Conservation (phyloP, 164 flowering plant genomes). For the Saururus chinensis region DNA sequence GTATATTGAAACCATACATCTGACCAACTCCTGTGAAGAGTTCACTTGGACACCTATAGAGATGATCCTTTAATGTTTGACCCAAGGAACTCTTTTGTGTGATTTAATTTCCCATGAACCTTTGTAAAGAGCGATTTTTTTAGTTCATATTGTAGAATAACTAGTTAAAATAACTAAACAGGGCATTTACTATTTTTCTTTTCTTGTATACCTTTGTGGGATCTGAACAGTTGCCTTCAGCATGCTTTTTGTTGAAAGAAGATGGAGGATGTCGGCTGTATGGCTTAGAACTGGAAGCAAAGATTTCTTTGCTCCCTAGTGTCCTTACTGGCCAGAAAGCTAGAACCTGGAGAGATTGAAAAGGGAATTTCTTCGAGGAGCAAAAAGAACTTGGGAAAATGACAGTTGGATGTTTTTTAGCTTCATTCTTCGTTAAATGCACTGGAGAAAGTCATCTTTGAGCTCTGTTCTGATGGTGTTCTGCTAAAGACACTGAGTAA, state of each 20-base stretch:
- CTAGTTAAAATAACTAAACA: neutral
- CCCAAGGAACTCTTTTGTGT: conserved; percentile 16
- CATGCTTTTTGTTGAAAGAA: neutral
- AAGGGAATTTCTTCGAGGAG: conserved; percentile 66
- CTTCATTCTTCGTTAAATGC: conserved; percentile 37
- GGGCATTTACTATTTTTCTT: no score
- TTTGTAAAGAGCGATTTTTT: conserved; percentile 4
- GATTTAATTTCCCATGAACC: neutral
- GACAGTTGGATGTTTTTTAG: conserved; percentile 65
- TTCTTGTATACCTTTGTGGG: neutral
- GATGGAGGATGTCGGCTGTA: conserved; percentile 28
- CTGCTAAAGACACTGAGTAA: conserved; percentile 53
- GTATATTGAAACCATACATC: conserved; percentile 72
- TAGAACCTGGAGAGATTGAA: conserved; percentile 39
- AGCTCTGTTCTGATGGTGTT: conserved; percentile 53
- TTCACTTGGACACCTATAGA: conserved; percentile 65
- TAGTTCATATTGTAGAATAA: no score
- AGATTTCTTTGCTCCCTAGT: conserved; percentile 32
- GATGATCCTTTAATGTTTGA: conserved; percentile 54
- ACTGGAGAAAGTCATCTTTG: conserved; percentile 61
- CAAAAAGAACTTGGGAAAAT: conserved; percentile 79
- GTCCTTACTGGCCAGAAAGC: conserved; percentile 33
- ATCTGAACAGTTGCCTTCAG: neutral
- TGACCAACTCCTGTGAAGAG: conserved; percentile 79
- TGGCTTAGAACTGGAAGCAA: conserved; percentile 26